phyloP scores from a whole-genome alignment of 2,329 filamentous ascomycete genomes.

The Xylaria sp. region DNA sequence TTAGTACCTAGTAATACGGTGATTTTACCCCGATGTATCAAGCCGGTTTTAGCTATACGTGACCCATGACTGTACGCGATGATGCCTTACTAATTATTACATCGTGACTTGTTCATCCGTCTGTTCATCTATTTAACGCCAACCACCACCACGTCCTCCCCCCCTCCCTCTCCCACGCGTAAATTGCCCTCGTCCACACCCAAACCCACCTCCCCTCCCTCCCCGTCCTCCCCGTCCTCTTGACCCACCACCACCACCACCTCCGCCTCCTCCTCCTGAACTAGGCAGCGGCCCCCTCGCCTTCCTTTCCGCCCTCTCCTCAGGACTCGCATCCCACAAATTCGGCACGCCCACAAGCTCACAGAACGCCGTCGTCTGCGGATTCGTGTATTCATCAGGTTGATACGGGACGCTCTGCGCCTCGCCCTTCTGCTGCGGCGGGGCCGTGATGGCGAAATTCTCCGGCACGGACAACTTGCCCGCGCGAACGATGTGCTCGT shows the following conservation, averaged over 20 bases:
- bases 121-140: constrained; percentile 10
- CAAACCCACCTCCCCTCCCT: constrained; percentile 10
- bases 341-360: constrained; percentile 80
- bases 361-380: constrained; percentile 87
- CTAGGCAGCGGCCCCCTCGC: constrained; percentile 64
- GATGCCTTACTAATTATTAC: not conserved
- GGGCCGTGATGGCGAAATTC: constrained; percentile 82
- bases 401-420: constrained; percentile 70
- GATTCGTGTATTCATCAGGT: constrained; percentile 85
- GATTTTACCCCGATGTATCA: not conserved
- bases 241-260: constrained; percentile 46
- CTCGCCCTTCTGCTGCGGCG: constrained; percentile 68
- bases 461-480: constrained; percentile 76
- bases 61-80: not conserved
- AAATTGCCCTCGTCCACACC: constrained; percentile 8
- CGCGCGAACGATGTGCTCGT: constrained; percentile 74
- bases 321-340: constrained; percentile 76
- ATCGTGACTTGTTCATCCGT: constrained; percentile 4
- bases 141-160: constrained; percentile 30
- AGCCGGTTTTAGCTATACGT: not conserved
- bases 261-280: constrained; percentile 42
- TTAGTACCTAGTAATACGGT: constrained; percentile 26
- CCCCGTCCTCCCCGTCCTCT: constrained; percentile 47
- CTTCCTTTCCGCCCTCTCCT: constrained; percentile 73
- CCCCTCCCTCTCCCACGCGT: constrained; percentile 45